Base-by-base conservation (phyloP, 2,329 filamentous ascomycete genomes). In the Waltergamsia citrina region DNA sequence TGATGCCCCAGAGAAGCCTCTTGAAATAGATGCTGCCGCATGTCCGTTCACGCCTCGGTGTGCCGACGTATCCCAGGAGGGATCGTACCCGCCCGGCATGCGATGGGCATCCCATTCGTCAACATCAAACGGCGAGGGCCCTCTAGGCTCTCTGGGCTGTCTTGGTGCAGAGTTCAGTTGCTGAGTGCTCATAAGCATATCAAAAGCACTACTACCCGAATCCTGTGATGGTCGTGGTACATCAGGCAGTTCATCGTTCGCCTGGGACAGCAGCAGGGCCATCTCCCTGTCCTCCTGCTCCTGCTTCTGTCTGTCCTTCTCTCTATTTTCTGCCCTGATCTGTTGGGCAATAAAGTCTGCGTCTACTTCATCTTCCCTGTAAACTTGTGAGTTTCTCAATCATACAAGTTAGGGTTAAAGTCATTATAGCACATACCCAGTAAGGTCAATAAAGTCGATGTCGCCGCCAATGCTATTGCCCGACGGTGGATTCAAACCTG, bases 391-490 rank as follows among this genome's bases (percentile, higher is more conserved):
- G 17, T 32, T 32, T 20, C 17, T 9, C 29, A 32, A 20, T 12
- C 10, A 32, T 20, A 14, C 15, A 12, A 14, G 12, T 14, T 30
- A 18, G n/a, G n/a, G 29, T 15, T 18, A 18, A 12, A 5, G 17
- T 15, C 14, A 30, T 17, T 12, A 11, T 22, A 10, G 16, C 10
- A 39, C 50, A 38, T 53, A 60, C 54, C 59, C 59, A 41, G 60
- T 65, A 44, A 66, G 54, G 44, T 66, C 61, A 35, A 65, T 61
- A 23, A 62, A 35, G 15, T 54, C 49, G 28, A 48, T 22, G 15
- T 34, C 24, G n/a, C 34, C 39, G 39, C 18, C 34, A 33, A 32
- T 33, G 27, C 19, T 14, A n/a, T n/a, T n/a, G n/a, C n/a, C n/a
- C n/a, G n/a, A n/a, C n/a, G n/a, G n/a, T n/a, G n/a, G n/a, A n/a